Evolutionary conservation across 495 filamentous ascomycete species (phyloP).

Genomic region (Massariosphaeria phaeospora): DNA sequence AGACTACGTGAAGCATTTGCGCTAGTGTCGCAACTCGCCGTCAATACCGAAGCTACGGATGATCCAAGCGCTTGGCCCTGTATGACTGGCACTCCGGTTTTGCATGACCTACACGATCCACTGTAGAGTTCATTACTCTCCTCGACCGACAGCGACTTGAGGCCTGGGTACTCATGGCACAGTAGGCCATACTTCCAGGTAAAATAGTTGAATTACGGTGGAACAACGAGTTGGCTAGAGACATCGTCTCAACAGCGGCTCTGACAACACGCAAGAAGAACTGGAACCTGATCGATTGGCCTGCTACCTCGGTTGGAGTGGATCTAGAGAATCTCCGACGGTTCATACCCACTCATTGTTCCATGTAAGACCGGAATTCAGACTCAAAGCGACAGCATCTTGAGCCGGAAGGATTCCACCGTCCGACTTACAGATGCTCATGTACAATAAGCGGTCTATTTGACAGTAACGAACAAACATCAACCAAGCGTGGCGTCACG

Average conservation of each 20-base stretch:
- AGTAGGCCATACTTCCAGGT: conserved; percentile 22
- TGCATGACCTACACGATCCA: conserved; percentile 4
- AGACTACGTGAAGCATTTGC: conserved; percentile 14
- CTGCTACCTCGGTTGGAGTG: conserved; percentile 4
- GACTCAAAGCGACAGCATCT: no score
- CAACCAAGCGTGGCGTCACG: no score
- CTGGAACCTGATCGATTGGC: conserved; percentile 24
- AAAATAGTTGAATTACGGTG: conserved; percentile 15
- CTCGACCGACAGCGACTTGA: conserved; percentile 12
- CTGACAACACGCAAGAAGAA: conserved; percentile 11
- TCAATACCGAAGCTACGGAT: neutral
- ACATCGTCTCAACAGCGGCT: conserved; percentile 20
- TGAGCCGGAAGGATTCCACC: no score
- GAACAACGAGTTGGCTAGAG: conserved; percentile 2
- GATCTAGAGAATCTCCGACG: conserved; percentile 3
- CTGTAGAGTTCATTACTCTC: conserved; percentile 11
- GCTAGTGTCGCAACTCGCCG: conserved; percentile 14
- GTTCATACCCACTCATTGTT: no score
- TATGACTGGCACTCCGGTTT: conserved; percentile 6
- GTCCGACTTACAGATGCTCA: no score
- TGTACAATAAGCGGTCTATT: no score
- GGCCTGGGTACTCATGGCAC: conserved; percentile 24
- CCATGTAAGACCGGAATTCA: neutral
- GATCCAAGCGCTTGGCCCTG: neutral
- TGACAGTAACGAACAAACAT: no score